Base-by-base conservation (phyloP, 1,284 basidiomycete species). In the Serendipita sp. region DNA sequence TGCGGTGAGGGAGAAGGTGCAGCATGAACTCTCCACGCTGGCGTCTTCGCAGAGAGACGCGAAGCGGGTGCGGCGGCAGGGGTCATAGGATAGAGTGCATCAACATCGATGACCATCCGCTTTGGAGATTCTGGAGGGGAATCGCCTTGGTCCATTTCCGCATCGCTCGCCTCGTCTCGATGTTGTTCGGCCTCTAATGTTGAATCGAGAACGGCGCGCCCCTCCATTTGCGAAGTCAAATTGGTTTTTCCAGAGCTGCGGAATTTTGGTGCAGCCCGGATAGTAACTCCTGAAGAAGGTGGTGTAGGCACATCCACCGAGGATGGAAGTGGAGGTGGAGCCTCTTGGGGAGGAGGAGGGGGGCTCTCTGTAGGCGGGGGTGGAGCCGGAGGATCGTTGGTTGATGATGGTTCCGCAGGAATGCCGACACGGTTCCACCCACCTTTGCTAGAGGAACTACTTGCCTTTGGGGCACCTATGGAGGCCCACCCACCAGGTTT, bases 401-500 rank as follows among this genome's bases (percentile, higher is more conserved):
- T 29, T 62, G 13, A 26, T 63, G 13, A 6, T 43, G 63, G 45
- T 58, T 61, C 17, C 65, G 66, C 55, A 64, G 60, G 64, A 66
- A 17, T 68, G 64, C 41, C 70, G 67, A 17, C 68, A 65, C 26
- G 70, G 67, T 38, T 70, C 65, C 10, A 42, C 12, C 22, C 60
- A 32, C n/a, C n/a, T 50, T n/a, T 44, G 22, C 60, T 60, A 13
- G 68, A 66, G 30, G 68, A 64, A 17, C 22, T 22, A 22, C 60
- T 61, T 3, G 67, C 64, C 50, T 67, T 69, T 45, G 71, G 70
- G 1, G 76, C 77, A 63, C 83, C 82, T n/a, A 84, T 72, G 42
- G 79, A 79, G 10, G 83, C 78, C 80, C 81, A 84, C 10, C 83
- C 82, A 58, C 76, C 82, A 12, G 77, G 49, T 17, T 44, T 64